phyloP scores from a whole-genome alignment of 495 filamentous ascomycete species.

The Tuber microsphaerosporum region DNA sequence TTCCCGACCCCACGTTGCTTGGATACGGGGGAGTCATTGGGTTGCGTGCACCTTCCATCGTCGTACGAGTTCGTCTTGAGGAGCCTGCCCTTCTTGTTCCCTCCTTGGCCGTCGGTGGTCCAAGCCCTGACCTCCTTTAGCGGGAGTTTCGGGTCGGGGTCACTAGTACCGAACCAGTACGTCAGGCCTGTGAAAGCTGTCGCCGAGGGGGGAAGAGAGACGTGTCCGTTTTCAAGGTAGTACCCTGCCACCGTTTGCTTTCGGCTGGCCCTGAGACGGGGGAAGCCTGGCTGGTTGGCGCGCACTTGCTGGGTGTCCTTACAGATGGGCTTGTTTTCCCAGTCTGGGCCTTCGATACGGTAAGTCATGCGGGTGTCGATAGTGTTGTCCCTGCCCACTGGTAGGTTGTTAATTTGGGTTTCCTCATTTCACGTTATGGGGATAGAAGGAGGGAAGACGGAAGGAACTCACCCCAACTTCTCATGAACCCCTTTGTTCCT shows the following conservation, averaged over 20 bases:
- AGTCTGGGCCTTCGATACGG: neutral
- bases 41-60: slow-evolving; percentile 27
- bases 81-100: slow-evolving; percentile 12
- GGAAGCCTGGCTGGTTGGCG: slow-evolving; percentile 9
- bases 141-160: slow-evolving; percentile 4
- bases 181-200: slow-evolving; percentile 14
- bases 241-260: slow-evolving; percentile 22
- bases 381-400: neutral
- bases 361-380: neutral
- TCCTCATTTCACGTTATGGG: neutral
- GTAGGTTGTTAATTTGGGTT: neutral
- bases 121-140: slow-evolving; percentile 22
- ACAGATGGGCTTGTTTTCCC: slow-evolving; percentile 9
- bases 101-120: slow-evolving; percentile 15
- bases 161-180: slow-evolving; percentile 33
- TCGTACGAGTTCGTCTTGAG: slow-evolving; percentile 17
- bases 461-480: neutral
- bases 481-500: neutral
- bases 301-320: slow-evolving; percentile 19
- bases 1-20: slow-evolving; percentile 17
- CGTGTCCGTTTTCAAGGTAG: slow-evolving; percentile 32
- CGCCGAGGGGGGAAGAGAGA: slow-evolving; percentile 11
- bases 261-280: slow-evolving; percentile 24
- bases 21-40: slow-evolving; percentile 17
- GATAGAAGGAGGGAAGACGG: neutral